phyloP scores from a whole-genome alignment of 106 monocot genomes.

The Dioscorea alata region DNA sequence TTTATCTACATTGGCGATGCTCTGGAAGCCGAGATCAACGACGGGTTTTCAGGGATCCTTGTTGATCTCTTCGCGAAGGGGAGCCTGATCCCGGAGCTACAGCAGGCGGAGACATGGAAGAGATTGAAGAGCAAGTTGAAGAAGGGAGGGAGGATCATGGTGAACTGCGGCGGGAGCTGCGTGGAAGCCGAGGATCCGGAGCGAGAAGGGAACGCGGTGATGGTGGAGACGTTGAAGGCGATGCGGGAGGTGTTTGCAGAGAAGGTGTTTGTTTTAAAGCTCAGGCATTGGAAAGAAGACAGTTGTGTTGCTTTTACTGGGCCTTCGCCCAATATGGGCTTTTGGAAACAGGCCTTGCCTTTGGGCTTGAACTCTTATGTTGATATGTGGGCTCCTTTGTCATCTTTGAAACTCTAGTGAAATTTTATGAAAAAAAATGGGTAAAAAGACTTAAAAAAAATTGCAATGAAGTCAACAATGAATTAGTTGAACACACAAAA shows the following conservation, averaged over 20 bases:
- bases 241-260: slow-evolving; percentile 42
- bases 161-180: slow-evolving; percentile 80
- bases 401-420: no score
- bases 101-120: slow-evolving; percentile 52
- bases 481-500: no score
- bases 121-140: slow-evolving; percentile 35
- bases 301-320: slow-evolving; percentile 65
- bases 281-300: slow-evolving; percentile 39
- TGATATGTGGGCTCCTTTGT: slow-evolving; percentile 50
- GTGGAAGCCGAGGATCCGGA: slow-evolving; percentile 69
- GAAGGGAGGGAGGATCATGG: slow-evolving; percentile 66
- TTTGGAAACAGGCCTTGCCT: slow-evolving; percentile 59
- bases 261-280: slow-evolving; percentile 46
- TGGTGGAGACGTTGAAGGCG: slow-evolving; percentile 52
- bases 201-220: slow-evolving; percentile 53
- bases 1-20: slow-evolving; percentile 58
- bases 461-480: no score
- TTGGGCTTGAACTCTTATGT: slow-evolving; percentile 38
- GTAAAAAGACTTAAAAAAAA: no score
- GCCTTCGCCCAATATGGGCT: slow-evolving; percentile 20
- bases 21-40: slow-evolving; percentile 27
- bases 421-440: no score
- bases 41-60: slow-evolving; percentile 52
- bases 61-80: slow-evolving; percentile 73
- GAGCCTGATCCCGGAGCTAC: slow-evolving; percentile 64